Percentiles rank a stretch among this genome's conserved stretches.
These are phyloP conservation scores for Hypoxylon subgilvum DNA, from an alignment of 495 filamentous ascomycete genomes.

Conservation along the genomic window DNA sequence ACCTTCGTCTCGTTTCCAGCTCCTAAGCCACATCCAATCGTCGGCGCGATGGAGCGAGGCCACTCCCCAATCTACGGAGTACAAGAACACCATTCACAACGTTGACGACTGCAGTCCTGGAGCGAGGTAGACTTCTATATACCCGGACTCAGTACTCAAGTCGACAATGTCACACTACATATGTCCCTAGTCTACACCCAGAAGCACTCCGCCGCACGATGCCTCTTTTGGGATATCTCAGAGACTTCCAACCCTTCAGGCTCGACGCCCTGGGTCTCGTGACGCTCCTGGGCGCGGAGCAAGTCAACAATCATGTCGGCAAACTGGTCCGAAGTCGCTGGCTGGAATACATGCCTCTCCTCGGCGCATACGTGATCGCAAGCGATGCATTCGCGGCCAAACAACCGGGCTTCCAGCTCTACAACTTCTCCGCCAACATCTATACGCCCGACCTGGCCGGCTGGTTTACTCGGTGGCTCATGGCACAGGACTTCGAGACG, in stretches of 20 bases:
- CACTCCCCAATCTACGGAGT: too few species aligned
- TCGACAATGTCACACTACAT: too few species aligned
- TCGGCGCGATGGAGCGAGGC: too few species aligned
- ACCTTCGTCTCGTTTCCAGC: too few species aligned
- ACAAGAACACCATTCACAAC: too few species aligned
- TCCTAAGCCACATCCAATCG: too few species aligned
- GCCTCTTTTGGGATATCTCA: too few species aligned
- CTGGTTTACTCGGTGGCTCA: not conserved
- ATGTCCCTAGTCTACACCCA: too few species aligned
- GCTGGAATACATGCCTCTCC: not conserved
- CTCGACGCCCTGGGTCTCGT: not conserved
- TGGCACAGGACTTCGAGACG: not conserved
- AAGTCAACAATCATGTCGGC: not conserved
- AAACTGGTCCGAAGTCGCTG: not conserved
- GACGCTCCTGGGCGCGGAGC: not conserved
- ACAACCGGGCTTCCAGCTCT: not conserved
- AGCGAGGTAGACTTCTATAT: too few species aligned
- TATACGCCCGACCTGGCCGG: not conserved
- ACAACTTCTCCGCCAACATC: not conserved
- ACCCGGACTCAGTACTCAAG: too few species aligned
- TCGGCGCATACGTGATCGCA: not conserved
- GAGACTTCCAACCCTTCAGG: not conserved
- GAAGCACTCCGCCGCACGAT: too few species aligned
- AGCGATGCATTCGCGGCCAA: not conserved
- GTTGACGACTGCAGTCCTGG: too few species aligned